Percentiles rank a stretch among this genome's conserved stretches.
Evolutionary conservation across 148 eudicot species (phyloP).

Genomic region (Vaccinium macrocarpon): DNA sequence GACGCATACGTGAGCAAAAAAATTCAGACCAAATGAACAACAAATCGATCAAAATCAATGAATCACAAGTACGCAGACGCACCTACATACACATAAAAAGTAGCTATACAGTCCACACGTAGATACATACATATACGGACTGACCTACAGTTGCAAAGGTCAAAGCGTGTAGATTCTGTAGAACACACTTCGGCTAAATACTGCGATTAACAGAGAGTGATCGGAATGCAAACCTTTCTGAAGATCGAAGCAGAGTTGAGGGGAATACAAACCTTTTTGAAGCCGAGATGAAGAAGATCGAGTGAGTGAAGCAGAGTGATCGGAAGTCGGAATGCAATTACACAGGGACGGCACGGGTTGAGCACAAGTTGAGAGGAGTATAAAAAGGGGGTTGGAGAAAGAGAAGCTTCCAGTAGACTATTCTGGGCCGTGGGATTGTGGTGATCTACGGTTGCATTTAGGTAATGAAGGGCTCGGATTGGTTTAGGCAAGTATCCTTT

Average conservation of each 20-base stretch:
- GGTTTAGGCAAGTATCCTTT: conserved; percentile 5
- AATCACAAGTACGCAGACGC: not conserved
- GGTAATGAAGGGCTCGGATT: conserved; percentile 22
- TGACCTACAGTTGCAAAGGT: not conserved
- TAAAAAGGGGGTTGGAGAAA: conserved; percentile 1
- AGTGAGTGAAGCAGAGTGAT: not conserved
- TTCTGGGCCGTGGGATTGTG: conserved; percentile 25
- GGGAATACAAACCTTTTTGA: not conserved
- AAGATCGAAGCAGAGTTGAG: not conserved
- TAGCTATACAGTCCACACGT: not conserved
- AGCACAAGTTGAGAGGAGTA: conserved; percentile 12
- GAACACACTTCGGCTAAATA: not conserved
- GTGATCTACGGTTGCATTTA: conserved; percentile 7
- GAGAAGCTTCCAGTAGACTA: conserved; percentile 35
- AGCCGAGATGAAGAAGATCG: not conserved
- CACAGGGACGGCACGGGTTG: conserved; percentile 27
- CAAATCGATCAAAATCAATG: not conserved
- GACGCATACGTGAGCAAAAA: not conserved
- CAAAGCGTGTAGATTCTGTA: not conserved
- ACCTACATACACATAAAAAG: not conserved
- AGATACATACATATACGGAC: not conserved
- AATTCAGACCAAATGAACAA: not conserved
- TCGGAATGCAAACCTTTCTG: not conserved
- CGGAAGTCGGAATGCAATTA: not conserved
- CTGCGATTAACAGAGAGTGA: not conserved